Evolutionary conservation across 2,329 filamentous ascomycete species (phyloP).

Genomic region (Claviceps sp.): DNA sequence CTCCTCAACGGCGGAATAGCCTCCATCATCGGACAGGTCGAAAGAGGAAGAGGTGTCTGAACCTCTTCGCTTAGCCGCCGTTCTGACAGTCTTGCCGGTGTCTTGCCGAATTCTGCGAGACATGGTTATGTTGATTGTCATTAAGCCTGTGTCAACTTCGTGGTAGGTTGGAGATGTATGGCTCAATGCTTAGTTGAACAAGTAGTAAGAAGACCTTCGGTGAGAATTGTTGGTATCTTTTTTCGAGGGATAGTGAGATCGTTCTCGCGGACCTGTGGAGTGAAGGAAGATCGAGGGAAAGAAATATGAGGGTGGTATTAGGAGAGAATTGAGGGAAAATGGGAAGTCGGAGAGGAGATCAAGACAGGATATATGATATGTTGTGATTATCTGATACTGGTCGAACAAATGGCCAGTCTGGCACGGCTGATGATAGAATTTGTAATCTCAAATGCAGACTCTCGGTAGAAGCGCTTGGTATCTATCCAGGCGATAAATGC

Average conservation of each 20-base stretch:
- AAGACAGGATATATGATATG: background rate
- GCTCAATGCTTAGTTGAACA: background rate
- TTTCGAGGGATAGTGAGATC: background rate
- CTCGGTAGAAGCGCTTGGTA: slow-evolving; percentile 18
- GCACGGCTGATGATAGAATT: slow-evolving; percentile 17
- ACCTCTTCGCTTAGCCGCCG: slow-evolving; percentile 31
- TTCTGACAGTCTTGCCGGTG: slow-evolving; percentile 26
- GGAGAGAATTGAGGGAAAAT: background rate
- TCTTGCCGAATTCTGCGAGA: slow-evolving; percentile 41
- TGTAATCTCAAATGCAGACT: slow-evolving; percentile 26
- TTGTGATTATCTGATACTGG: background rate
- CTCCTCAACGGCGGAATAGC: slow-evolving; percentile 64
- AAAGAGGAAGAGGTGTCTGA: slow-evolving; percentile 42
- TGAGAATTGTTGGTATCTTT: background rate
- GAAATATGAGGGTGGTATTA: background rate
- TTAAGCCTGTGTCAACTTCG: background rate
- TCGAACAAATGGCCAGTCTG: slow-evolving; percentile 14
- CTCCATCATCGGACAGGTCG: slow-evolving; percentile 55
- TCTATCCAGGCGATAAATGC: background rate
- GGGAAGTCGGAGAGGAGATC: background rate
- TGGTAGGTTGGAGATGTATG: background rate
- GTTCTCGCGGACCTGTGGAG: background rate
- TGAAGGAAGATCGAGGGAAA: background rate
- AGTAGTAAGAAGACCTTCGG: background rate
- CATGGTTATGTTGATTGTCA: slow-evolving; percentile 20